Evolutionary conservation across 2,329 filamentous ascomycete species (phyloP), one percentile per base, ranked within the genome.

Genomic region (Scorias spongiosa): DNA sequence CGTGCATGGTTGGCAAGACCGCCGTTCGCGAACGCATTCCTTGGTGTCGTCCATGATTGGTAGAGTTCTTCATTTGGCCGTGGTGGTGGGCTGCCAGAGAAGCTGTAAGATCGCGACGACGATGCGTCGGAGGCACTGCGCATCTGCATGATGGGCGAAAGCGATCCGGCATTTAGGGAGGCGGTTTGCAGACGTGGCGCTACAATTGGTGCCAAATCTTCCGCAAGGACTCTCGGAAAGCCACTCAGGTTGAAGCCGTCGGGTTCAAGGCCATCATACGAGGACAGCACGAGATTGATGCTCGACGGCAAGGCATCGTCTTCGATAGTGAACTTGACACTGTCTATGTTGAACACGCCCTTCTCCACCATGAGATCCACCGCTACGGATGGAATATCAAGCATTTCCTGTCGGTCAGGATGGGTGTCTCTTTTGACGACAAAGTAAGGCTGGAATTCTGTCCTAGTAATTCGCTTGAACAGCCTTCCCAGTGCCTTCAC

Each of bases 371-470:
- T 48, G n/a, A 37, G 20, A 18, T 46, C 46, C 10, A 48, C 34
- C 10, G 40, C 36, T 11, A 26, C 12, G 32, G n/a, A n/a, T 41
- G 2, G 30, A 46, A 40, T 29, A 11, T 43, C 12, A 43, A 15
- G 6, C 40, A 29, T 14, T 44, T 44, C 30, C 38, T 34, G 29
- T 44, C 42, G 15, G 32, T 36, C 32, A 9, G 32, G 32, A 36
- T 40, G 37, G 4, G 29, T 32, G 17, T 42, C 39, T n/a, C 41
- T 34, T 28, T 43, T 38, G n/a, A 48, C 39, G n/a, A 41, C 34
- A 29, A 54, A 51, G 41, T 46, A 51, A 12, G 52, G 50, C 39
- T 51, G 48, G 42, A 51, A 54, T 1, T n/a, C 40, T 8, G 36
- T 34, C 4, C 15, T n/a, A n/a, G 49, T 44, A 17, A 46, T 47